Evolutionary conservation across 83 land plant genomes (phyloP).

Genomic region (Picea abies): DNA sequence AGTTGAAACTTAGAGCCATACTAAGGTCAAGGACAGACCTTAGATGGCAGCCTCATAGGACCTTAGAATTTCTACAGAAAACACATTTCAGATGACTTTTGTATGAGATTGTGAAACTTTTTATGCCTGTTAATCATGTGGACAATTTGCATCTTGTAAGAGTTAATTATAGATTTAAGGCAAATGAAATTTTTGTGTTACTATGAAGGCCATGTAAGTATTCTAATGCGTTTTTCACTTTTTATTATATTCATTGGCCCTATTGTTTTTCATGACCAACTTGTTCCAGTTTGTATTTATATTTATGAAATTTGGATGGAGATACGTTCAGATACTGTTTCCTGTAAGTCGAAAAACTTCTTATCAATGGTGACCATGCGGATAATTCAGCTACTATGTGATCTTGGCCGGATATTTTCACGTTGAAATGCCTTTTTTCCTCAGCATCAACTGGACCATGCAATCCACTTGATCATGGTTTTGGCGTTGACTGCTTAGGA

Average conservation of each 20-base stretch:
- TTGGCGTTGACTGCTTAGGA: background rate
- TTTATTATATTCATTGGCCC: background rate
- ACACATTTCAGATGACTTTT: background rate
- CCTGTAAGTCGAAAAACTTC: background rate
- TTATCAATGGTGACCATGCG: background rate
- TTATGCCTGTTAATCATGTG: background rate
- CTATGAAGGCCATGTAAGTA: background rate
- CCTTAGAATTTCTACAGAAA: too few relatives aligned
- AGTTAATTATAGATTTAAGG: background rate
- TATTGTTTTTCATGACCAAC: conserved; percentile 24
- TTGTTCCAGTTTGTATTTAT: background rate
- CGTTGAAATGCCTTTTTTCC: conserved; percentile 3
- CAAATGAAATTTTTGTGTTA: background rate
- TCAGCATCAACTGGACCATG: background rate
- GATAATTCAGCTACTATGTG: background rate
- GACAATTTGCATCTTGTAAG: background rate
- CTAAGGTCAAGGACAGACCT: too few relatives aligned
- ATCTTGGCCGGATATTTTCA: background rate
- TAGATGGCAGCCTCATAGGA: too few relatives aligned
- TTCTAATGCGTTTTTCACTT: background rate
- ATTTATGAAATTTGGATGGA: background rate
- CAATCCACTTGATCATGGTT: background rate
- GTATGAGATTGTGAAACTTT: background rate
- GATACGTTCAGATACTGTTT: background rate
- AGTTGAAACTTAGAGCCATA: too few relatives aligned